Base-by-base conservation (phyloP, 371 early-diverging fungal genomes). In the Mortierella sp. region DNA sequence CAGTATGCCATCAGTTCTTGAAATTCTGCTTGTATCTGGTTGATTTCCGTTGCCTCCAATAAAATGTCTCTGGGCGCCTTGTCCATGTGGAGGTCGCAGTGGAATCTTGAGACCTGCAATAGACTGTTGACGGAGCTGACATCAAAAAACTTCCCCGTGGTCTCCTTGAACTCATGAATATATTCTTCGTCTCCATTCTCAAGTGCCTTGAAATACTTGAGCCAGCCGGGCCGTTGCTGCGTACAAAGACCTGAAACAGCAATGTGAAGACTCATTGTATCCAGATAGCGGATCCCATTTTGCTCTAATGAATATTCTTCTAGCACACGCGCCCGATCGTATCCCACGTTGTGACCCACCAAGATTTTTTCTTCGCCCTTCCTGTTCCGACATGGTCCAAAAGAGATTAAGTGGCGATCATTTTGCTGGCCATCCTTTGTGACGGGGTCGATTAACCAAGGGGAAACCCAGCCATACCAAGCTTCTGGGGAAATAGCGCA, bases 391-490 rank as follows among this genome's bases (percentile, higher is more conserved):
- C 70, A 75, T 4, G 75, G 53, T 7, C 65, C 72, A 69, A 84
- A 69, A 3, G 74, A 53, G 9, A 75, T 28, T 0, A 71, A 47
- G 41, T 84, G 66, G 2, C 59, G 55, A 55, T 74, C 72, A n/a
- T 76, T 84, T 41, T 72, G 67, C 2, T 58, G 58, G 13, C 79
- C 84, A 7, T 77, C 64, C 52, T 41, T 52, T 3, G 53, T 58
- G 0, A 43, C 11, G 8, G 69, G 74, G 24, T 78, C 36, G 10
- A 83, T 83, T 58, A 90, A 70, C 78, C 89, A 85, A 9, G 98
- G 97, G 10, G 97, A 94, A 19, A 93, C 88, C 98, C 98, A 99
- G 28, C 93, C 87, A 84, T 98, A 99, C 98, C 98, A 97, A 9
- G 91, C 90, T 24, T 86, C 78, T 4, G 81, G 61, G 0, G 96